A percentile compares a stretch with the other conserved stretches of the same genome.
Evolutionary conservation across 805 yeast species (phyloP).

Genomic region (Metschnikowia cubensis): DNA sequence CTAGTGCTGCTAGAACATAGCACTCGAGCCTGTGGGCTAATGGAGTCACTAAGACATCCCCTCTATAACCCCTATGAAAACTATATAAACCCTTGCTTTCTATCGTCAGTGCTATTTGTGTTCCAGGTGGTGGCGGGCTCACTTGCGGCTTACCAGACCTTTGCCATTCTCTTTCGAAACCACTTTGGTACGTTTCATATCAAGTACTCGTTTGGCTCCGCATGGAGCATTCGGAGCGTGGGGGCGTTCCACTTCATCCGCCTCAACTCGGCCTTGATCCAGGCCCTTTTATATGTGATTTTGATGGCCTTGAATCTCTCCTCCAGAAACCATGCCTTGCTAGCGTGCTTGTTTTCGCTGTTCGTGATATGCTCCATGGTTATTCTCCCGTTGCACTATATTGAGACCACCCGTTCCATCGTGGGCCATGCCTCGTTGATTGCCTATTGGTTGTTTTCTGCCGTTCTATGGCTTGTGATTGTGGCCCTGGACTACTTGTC

Average conservation of each 20-base stretch:
- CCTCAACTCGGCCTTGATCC: conserved; percentile 15
- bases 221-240: conserved; percentile 15
- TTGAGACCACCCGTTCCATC: conserved; percentile 21
- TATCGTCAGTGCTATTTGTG: conserved; percentile 13
- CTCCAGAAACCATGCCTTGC: neutral
- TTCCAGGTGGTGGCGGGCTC: conserved; percentile 14
- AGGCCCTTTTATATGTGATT: conserved; percentile 12
- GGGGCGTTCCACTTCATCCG: conserved; percentile 15
- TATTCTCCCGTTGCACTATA: conserved; percentile 22
- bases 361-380: conserved; percentile 9
- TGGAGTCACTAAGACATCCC: conserved; percentile 17
- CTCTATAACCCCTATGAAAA: conserved; percentile 23
- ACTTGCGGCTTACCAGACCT: conserved; percentile 16
- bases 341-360: conserved; percentile 9
- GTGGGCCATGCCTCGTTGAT: conserved; percentile 23
- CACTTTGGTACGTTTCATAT: conserved; percentile 20
- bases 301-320: conserved; percentile 10
- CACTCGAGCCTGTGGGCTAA: conserved; percentile 6
- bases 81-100: conserved; percentile 29
- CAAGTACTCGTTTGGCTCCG: conserved; percentile 23
- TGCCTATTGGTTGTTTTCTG: conserved; percentile 21
- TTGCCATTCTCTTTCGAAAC: conserved; percentile 16
- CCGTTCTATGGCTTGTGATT: conserved; percentile 10
- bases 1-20: neutral
- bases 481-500: conserved; percentile 21